These are phyloP conservation scores for Knoxdaviesia proteae DNA, from an alignment of 2,329 filamentous ascomycete species.

Conservation along the genomic window DNA sequence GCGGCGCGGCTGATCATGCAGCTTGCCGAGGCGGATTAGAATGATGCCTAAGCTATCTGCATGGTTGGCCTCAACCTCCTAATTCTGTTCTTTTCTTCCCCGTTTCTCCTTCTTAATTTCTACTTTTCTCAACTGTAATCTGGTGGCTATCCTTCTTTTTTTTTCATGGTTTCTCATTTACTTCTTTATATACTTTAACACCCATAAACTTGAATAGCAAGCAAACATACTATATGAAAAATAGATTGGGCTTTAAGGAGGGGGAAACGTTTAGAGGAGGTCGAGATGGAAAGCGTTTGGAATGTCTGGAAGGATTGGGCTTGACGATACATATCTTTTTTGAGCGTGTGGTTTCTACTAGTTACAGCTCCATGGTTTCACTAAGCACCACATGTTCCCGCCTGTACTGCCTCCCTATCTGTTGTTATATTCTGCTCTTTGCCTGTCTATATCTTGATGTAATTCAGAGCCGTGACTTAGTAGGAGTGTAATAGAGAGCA, in stretches of 20 bases:
- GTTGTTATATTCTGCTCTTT: no score
- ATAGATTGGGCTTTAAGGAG: no score
- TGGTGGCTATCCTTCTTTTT: not conserved
- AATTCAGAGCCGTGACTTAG: no score
- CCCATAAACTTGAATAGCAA: not conserved
- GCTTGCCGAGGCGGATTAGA: constrained; percentile 56
- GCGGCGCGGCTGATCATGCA: constrained; percentile 85
- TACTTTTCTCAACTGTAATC: not conserved
- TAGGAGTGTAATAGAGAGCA: no score
- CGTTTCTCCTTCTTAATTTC: constrained; percentile 1
- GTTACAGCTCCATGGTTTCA: no score
- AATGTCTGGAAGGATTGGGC: no score
- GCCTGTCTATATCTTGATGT: no score
- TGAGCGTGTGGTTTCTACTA: no score
- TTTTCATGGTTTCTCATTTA: not conserved
- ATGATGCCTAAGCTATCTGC: not conserved
- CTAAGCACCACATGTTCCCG: no score
- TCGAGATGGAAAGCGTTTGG: not conserved
- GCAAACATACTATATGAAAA: no score
- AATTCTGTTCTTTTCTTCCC: constrained; percentile 3
- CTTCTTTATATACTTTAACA: not conserved
- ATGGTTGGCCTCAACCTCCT: constrained; percentile 4
- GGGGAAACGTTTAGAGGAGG: not conserved
- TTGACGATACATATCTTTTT: no score
- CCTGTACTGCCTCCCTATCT: no score